Evolutionary conservation across 1,284 basidiomycete species (phyloP).

Genomic region (Sanguinoderma infundibulare): DNA sequence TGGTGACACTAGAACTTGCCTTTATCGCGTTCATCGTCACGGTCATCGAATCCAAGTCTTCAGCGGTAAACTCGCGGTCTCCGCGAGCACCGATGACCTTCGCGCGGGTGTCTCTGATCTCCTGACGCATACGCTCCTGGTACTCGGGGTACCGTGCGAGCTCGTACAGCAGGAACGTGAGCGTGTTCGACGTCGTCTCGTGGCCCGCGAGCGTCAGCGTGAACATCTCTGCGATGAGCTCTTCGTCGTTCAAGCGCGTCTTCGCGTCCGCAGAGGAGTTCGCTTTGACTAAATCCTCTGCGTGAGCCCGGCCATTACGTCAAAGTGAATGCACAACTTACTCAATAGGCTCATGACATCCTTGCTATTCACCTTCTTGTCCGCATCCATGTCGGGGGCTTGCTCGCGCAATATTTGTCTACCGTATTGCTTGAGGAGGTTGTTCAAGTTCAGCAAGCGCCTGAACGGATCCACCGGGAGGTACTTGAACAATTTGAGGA

Average conservation of each 20-base stretch:
- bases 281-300: slow-evolving; percentile 47
- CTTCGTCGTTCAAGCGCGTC: slow-evolving; percentile 49
- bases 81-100: too few relatives aligned
- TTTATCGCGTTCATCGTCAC: too few relatives aligned
- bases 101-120: too few relatives aligned
- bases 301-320: not conserved
- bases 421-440: slow-evolving; percentile 26
- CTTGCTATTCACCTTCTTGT: slow-evolving; percentile 21
- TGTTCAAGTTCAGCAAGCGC: slow-evolving; percentile 28
- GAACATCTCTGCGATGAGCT: slow-evolving; percentile 53
- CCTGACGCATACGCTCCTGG: too few relatives aligned
- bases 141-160: too few relatives aligned
- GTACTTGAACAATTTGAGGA: slow-evolving; percentile 30
- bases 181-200: too few relatives aligned
- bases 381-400: not conserved
- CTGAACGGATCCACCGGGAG: slow-evolving; percentile 31
- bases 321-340: slow-evolving; percentile 48
- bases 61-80: too few relatives aligned
- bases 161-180: too few relatives aligned
- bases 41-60: too few relatives aligned
- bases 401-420: slow-evolving; percentile 26
- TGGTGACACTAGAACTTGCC: too few relatives aligned
- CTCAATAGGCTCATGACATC: too few relatives aligned
- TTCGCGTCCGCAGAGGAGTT: slow-evolving; percentile 52
- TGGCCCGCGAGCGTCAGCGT: slow-evolving; percentile 38